Evolutionary conservation across 352 stramenopile species (phyloP), one percentile per base, ranked within the genome.

Genomic region (Pythium pectinolyticum): DNA sequence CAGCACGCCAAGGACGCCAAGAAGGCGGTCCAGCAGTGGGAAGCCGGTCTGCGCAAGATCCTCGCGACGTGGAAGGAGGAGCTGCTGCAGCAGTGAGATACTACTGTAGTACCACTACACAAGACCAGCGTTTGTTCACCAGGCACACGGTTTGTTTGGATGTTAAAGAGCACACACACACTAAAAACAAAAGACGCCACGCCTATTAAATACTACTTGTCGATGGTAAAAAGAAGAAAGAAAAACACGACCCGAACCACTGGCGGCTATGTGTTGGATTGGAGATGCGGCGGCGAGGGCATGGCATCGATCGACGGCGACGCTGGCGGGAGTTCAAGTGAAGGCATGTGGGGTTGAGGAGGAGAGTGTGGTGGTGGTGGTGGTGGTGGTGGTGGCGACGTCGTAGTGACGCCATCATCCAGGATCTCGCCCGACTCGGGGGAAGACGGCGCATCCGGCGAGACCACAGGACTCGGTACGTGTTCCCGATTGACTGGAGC

Each of bases 1-100:
- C 60, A 88, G 63, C 76, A 82, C 45, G 71, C 76, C 12, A 46
- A 74, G 5, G 78, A 81, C 25, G 83, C 78, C 27, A 90, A 88
- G 64, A 72, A 83, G 56, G 68, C 73, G 19, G 75, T 94, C 52
- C 49, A 78, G 51, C 69, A 74, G 46, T 82, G 72, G 72, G 84
- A 94, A 58, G 45, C 59, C 17, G 65, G 86, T 39, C 66, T 94
- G 64, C 86, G 86, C 48, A 69, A 88, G 61, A 57, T 94, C 28
- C 70, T 94, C 30, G 73, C 78, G 27, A 59, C 72, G 19, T 94
- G 86, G 84, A 94, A 90, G 69, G 65, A 81, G 24, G 83, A 94
- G 28, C 61, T 94, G 59, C 53, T 94, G 56, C 69, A 90, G 73
- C 82, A 94, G 73, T 94, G 82, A 48, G 32, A 25, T 15, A 45